A percentile compares a stretch with the other conserved stretches of the same genome.
Evolutionary conservation across 2,329 filamentous ascomycete genomes (phyloP).

Genomic region (Pseudogymnoascus sp.): DNA sequence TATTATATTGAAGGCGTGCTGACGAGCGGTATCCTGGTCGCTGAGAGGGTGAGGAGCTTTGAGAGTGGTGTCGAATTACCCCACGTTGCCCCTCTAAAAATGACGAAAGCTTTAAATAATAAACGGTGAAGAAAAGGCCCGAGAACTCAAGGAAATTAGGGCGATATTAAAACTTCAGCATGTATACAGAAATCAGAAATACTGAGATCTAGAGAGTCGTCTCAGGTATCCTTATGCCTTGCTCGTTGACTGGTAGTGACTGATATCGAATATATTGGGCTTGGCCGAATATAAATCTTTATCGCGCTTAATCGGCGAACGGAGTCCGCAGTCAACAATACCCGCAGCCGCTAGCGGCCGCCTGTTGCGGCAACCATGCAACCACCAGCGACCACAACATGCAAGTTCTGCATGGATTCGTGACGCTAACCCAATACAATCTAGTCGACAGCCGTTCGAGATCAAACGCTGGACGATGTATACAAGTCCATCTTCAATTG

Average conservation of each 20-base stretch:
- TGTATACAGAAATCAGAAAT: background rate
- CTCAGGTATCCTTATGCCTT: background rate
- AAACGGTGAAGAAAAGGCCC: background rate
- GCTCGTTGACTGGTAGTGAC: background rate
- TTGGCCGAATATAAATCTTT: conserved; percentile 2
- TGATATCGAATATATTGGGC: background rate
- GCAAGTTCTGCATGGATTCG: background rate
- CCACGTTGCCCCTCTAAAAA: conserved; percentile 6
- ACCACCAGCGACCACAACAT: conserved; percentile 7
- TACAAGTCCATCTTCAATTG: conserved; percentile 7
- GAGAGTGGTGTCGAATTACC: background rate
- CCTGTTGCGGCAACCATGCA: conserved; percentile 4
- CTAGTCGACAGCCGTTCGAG: conserved; percentile 4
- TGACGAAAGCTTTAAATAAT: background rate
- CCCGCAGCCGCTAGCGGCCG: conserved; percentile 1
- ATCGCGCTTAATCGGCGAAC: conserved; percentile 6
- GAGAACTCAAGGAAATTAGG: background rate
- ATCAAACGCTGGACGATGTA: conserved; percentile 8
- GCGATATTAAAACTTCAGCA: background rate
- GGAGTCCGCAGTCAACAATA: background rate
- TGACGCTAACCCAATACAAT: background rate
- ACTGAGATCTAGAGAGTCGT: background rate
- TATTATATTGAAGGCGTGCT: background rate
- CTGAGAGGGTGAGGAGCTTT: background rate
- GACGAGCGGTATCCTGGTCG: background rate